Conservation (phyloP, 495 filamentous ascomycete species). For the Penicillium dipodomyicola region DNA sequence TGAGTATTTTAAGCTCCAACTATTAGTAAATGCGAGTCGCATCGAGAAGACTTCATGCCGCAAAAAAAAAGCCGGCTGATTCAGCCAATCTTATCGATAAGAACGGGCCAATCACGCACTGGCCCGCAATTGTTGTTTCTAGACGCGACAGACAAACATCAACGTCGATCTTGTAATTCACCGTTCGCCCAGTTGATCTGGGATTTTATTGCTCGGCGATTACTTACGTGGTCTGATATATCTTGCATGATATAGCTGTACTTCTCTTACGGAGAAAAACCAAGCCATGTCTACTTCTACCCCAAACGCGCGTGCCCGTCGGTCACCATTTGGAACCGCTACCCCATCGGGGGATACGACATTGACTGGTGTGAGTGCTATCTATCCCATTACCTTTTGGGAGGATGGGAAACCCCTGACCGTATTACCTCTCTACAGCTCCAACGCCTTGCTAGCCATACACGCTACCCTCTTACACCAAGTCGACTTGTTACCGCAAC, state of each 20-base stretch:
- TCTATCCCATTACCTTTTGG: not conserved
- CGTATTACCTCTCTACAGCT: constrained; percentile 21
- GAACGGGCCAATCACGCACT: constrained; percentile 20
- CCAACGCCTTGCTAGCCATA: constrained; percentile 38
- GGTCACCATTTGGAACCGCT: constrained; percentile 25
- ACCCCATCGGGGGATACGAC: constrained; percentile 37
- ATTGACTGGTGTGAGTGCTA: constrained; percentile 30
- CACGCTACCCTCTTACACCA: constrained; percentile 40
- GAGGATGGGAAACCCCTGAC: constrained; percentile 4
- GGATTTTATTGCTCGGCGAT: not conserved
- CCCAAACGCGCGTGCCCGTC: constrained; percentile 38
- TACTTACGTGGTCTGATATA: not conserved
- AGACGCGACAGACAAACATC: constrained; percentile 22
- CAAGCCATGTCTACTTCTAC: constrained; percentile 32
- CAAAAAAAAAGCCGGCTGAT: constrained; percentile 30
- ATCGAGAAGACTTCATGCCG: constrained; percentile 11
- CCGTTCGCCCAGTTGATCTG: not conserved
- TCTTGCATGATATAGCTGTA: not conserved
- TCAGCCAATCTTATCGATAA: constrained; percentile 42
- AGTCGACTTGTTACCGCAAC: constrained; percentile 34
- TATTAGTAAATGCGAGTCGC: constrained; percentile 7
- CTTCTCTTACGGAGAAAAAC: not conserved
- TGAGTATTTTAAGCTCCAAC: constrained; percentile 1
- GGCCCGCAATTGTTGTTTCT: constrained; percentile 25
- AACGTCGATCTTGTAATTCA: constrained; percentile 1